phyloP scores from a whole-genome alignment of 768 basidiomycete species.

The Mycena galericulata region DNA sequence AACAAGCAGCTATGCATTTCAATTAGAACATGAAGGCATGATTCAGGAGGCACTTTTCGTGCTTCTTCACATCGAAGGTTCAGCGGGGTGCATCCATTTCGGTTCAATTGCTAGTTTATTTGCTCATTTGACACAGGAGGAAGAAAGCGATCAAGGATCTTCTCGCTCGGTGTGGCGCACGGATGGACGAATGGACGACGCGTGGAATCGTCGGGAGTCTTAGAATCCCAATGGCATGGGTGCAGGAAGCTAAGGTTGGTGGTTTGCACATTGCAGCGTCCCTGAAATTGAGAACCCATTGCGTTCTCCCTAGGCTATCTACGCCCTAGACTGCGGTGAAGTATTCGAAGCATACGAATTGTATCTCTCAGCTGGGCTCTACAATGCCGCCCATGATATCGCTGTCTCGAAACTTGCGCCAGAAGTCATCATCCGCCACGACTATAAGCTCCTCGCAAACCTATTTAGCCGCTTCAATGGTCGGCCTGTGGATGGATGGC shows the following conservation, averaged over 20 bases:
- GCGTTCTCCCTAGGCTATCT: constrained; percentile 65
- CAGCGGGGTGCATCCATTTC: constrained; percentile 71
- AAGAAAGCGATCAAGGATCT: constrained; percentile 87
- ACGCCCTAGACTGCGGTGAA: constrained; percentile 70
- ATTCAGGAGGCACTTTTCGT: constrained; percentile 92
- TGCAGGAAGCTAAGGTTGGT: constrained; percentile 88
- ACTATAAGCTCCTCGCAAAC: constrained; percentile 70
- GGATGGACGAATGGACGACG: constrained; percentile 78
- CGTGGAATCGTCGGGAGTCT: constrained; percentile 80
- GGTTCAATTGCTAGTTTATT: constrained; percentile 5
- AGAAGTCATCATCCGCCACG: constrained; percentile 82
- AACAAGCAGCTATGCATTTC: constrained; percentile 86
- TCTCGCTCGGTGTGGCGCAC: constrained; percentile 73
- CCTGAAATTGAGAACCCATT: neutral
- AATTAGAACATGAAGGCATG: constrained; percentile 84
- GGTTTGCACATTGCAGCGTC: constrained; percentile 11
- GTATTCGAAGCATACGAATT: constrained; percentile 82
- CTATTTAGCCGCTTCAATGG: constrained; percentile 77
- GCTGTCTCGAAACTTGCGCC: constrained; percentile 90
- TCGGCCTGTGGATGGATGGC: constrained; percentile 79
- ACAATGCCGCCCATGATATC: constrained; percentile 83
- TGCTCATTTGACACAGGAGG: constrained; percentile 62
- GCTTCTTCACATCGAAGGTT: constrained; percentile 86
- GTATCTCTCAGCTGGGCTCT: constrained; percentile 76
- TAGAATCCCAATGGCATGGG: constrained; percentile 86